A percentile compares a stretch with the other conserved stretches of the same genome.
These are phyloP conservation scores for Cystobasidium ongulense DNA, from an alignment of 768 basidiomycete genomes.

Conservation along the genomic window DNA sequence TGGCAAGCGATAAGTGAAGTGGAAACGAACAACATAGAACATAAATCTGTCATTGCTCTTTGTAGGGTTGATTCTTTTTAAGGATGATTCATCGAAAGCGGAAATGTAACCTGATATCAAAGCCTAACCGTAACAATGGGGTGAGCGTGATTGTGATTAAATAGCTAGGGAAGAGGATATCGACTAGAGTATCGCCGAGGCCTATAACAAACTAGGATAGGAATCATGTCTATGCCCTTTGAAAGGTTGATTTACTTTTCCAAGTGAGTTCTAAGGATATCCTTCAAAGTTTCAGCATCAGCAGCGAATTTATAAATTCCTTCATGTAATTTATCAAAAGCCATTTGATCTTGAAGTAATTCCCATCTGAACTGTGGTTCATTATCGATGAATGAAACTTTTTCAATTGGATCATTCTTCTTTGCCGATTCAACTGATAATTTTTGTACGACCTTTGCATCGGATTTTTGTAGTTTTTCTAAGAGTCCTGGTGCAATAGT, in stretches of 20 bases:
- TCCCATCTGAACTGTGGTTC: slow-evolving; percentile 94
- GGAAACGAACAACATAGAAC: too few relatives aligned
- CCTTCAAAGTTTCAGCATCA: slow-evolving; percentile 84
- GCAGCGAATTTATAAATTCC: slow-evolving; percentile 95
- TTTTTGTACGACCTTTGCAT: slow-evolving; percentile 69
- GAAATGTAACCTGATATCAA: too few relatives aligned
- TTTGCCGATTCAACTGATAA: slow-evolving; percentile 59
- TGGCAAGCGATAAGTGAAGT: too few relatives aligned
- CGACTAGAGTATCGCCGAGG: too few relatives aligned
- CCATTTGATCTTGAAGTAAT: slow-evolving; percentile 87
- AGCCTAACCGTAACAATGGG: too few relatives aligned
- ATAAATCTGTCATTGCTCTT: too few relatives aligned
- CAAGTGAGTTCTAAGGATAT: slow-evolving; percentile 58
- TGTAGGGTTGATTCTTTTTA: too few relatives aligned
- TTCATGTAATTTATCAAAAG: slow-evolving; percentile 97
- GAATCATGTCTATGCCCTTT: not conserved
- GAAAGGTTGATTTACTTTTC: not conserved
- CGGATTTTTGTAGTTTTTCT: slow-evolving; percentile 81
- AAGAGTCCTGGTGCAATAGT: slow-evolving; percentile 86
- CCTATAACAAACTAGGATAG: too few relatives aligned
- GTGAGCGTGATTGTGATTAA: too few relatives aligned
- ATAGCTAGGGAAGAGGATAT: too few relatives aligned
- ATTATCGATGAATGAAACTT: slow-evolving; percentile 78
- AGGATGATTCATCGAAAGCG: too few relatives aligned
- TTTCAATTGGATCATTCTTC: slow-evolving; percentile 55